Evolutionary conservation across 1,284 basidiomycete species (phyloP).

Genomic region (Apiotrichum montevideense): DNA sequence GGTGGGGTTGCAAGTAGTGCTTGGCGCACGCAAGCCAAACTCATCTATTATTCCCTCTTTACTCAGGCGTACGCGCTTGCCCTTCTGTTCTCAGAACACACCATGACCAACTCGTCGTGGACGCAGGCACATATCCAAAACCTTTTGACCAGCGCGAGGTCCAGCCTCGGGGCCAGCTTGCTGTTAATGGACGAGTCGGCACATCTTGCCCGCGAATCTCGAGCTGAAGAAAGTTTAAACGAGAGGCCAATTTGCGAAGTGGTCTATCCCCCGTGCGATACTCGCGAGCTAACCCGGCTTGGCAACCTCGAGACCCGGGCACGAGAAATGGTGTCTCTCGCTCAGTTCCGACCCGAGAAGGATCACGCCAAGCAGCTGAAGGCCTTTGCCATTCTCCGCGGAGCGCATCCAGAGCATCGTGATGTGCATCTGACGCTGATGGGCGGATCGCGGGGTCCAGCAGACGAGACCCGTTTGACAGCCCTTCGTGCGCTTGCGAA

Average conservation of each 20-base stretch:
- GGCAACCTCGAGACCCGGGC: slow-evolving; percentile 56
- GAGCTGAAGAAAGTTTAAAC: slow-evolving; percentile 15
- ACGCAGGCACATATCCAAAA: slow-evolving; percentile 76
- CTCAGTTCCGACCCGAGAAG: slow-evolving; percentile 97
- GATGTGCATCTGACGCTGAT: slow-evolving; percentile 59
- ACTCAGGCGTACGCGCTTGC: slow-evolving; percentile 74
- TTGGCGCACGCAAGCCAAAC: slow-evolving; percentile 61
- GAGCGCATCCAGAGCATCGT: slow-evolving; percentile 55
- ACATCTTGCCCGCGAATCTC: slow-evolving; percentile 5
- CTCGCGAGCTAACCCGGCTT: slow-evolving; percentile 61
- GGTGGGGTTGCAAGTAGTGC: slow-evolving; percentile 58
- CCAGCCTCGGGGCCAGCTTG: slow-evolving; percentile 24
- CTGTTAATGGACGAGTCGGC: slow-evolving; percentile 32
- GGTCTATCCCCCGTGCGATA: slow-evolving; percentile 92
- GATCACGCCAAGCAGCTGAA: slow-evolving; percentile 77
- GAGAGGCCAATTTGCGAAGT: slow-evolving; percentile 44
- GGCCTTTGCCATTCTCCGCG: slow-evolving; percentile 61
- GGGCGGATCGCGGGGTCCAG: slow-evolving; percentile 73
- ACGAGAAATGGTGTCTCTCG: slow-evolving; percentile 72
- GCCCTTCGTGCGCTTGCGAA: slow-evolving; percentile 57
- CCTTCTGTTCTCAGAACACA: slow-evolving; percentile 60
- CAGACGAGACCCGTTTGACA: slow-evolving; percentile 66
- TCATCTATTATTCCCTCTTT: slow-evolving; percentile 84
- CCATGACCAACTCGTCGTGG: slow-evolving; percentile 96
- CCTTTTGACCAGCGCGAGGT: slow-evolving; percentile 51